Percentiles rank a stretch among this genome's conserved stretches.
phyloP scores from a whole-genome alignment of 257 asterid species.

The Primulina tabacum region DNA sequence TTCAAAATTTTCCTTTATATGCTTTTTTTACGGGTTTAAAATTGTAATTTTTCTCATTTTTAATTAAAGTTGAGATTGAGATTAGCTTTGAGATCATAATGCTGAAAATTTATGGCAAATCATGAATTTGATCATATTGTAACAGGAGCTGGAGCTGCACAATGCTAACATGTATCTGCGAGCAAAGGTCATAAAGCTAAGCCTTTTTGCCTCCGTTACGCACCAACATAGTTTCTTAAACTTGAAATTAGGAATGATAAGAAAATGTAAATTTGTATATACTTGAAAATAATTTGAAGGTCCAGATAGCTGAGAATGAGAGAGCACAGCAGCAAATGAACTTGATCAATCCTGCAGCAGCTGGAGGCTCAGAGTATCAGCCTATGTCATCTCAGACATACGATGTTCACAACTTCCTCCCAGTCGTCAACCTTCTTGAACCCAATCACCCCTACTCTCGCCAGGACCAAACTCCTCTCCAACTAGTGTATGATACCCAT shows the following conservation, averaged over 20 bases:
- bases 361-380: conserved; percentile 34
- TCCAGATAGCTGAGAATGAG: conserved; percentile 80
- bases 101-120: not conserved
- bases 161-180: conserved; percentile 83
- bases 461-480: conserved; percentile 74
- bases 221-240: not conserved
- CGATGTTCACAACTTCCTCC: conserved; percentile 66
- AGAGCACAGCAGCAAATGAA: conserved; percentile 74
- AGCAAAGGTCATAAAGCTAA: conserved; percentile 51
- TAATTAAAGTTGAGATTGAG: no score
- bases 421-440: conserved; percentile 68
- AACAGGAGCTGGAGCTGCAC: conserved; percentile 83
- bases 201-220: not conserved
- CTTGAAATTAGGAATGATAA: not conserved
- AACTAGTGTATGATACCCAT: conserved; percentile 55
- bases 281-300: not conserved
- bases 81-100: no score
- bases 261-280: not conserved
- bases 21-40: no score
- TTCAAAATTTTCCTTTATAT: no score
- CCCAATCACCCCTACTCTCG: conserved; percentile 66
- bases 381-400: conserved; percentile 46
- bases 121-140: conserved; percentile 6
- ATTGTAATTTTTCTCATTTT: no score
- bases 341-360: conserved; percentile 52